Evolutionary conservation across 2,329 filamentous ascomycete genomes (phyloP), one percentile per base, ranked within the genome.

Genomic region (Penicillium sp.): DNA sequence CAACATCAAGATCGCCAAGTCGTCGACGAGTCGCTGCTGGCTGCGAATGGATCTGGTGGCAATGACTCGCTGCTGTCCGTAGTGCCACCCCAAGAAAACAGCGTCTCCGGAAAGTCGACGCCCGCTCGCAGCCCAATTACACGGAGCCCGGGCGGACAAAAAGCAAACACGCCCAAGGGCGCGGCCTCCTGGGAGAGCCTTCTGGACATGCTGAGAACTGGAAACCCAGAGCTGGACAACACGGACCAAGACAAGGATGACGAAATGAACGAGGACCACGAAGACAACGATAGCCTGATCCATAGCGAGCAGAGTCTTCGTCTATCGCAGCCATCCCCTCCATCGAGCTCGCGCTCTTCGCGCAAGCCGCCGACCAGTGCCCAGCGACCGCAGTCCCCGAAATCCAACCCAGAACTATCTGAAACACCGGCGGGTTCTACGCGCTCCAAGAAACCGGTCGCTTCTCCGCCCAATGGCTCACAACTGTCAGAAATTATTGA

Each of bases 401-500:
- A 40, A 20, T 35, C 47, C 14, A 28, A 49, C 7, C 5, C 45
- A 48, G 28, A 49, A 7, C 30, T 25, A 28, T 38, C 20, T 3
- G 50, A 51, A 28, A 51, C 53, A 0, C 55, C 51, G 2, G 31
- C 53, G 2, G 44, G 38, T 8, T 55, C 57, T 1, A 57, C 53
- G 14, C 57, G 53, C 39, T 57, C 52, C 4, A 58, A 54, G 36
- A 28, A 43, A 3, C 33, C 25, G 22, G 35, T 22, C 33, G 24
- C 48, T 2, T 14, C 41, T 35, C 52, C 51, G 31, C 35, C 42
- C 35, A 48, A 43, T 7, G 41, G 24, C 16, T 59, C 57, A 6
- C 59, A 61, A 36, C 22, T 22, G 9, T 59, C 58, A 5, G 52
- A 54, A n/a, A 20, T 59, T 11, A 51, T 63, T 9, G 61, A 62